Evolutionary conservation across 768 basidiomycete species (phyloP).

Genomic region (Amanita subjunquillea): DNA sequence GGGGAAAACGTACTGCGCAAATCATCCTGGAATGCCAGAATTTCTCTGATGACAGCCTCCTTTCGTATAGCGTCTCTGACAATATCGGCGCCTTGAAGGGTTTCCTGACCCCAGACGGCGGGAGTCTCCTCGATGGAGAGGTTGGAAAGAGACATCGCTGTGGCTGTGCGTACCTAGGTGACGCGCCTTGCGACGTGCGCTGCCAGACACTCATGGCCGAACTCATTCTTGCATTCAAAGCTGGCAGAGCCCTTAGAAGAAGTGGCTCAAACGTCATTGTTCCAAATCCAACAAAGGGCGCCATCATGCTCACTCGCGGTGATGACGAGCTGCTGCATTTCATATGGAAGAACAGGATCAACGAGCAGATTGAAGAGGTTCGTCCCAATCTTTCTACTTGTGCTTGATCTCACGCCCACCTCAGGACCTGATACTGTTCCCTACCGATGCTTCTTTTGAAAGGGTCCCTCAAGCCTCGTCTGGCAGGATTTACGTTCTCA

Average conservation of each 20-base stretch:
- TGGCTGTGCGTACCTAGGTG: conserved; percentile 19
- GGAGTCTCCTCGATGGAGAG: conserved; percentile 28
- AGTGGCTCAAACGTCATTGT: conserved; percentile 61
- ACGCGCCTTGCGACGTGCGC: conserved; percentile 7
- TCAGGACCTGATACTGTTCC: conserved; percentile 83
- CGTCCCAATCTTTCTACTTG: conserved; percentile 6
- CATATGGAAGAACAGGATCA: conserved; percentile 67
- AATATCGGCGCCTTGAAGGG: conserved; percentile 43
- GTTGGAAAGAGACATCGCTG: conserved; percentile 36
- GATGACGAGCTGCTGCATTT: conserved; percentile 77
- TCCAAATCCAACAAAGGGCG: conserved; percentile 60
- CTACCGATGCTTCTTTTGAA: conserved; percentile 73
- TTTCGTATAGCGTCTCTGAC: conserved; percentile 71
- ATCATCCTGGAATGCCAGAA: conserved; percentile 66
- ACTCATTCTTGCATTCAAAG: conserved; percentile 47
- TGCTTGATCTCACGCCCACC: conserved; percentile 1
- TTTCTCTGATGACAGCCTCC: conserved; percentile 73
- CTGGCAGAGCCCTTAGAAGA: conserved; percentile 67
- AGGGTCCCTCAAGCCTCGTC: conserved; percentile 55
- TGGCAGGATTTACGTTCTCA: conserved; percentile 78
- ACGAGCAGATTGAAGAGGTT: conserved; percentile 54
- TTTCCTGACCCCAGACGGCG: conserved; percentile 39
- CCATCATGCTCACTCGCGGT: conserved; percentile 53
- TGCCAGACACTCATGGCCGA: conserved; percentile 20
- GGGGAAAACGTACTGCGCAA: conserved; percentile 45